Evolutionary conservation across 257 asterid species (phyloP).

Genomic region (Solanum sejunctum): DNA sequence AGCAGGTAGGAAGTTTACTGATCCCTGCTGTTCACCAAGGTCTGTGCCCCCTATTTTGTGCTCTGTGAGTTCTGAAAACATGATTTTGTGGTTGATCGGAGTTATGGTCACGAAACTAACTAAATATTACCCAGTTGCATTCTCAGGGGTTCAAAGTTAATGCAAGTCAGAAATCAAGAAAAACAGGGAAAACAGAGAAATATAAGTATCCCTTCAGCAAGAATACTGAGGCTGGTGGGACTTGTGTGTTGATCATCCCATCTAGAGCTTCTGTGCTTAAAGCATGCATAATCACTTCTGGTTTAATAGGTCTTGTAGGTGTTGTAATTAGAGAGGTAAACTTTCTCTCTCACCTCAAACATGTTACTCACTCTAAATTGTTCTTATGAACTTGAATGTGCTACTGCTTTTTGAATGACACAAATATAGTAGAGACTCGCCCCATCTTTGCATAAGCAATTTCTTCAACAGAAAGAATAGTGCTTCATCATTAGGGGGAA

Average conservation of each 20-base stretch:
- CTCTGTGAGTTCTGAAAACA: constrained; percentile 30
- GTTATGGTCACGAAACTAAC: background rate
- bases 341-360: background rate
- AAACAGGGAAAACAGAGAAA: constrained; percentile 16
- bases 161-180: constrained; percentile 29
- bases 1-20: constrained; percentile 26
- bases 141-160: constrained; percentile 25
- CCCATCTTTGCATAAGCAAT: no score
- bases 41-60: constrained; percentile 14
- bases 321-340: constrained; percentile 60
- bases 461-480: no score
- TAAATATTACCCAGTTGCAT: background rate
- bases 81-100: background rate
- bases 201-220: constrained; percentile 10
- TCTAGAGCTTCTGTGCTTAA: constrained; percentile 69
- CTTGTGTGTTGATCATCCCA: constrained; percentile 11
- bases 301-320: constrained; percentile 50
- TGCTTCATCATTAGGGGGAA: no score
- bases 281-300: constrained; percentile 68
- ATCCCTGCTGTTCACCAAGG: constrained; percentile 8
- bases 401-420: background rate
- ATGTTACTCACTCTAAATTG: background rate
- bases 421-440: background rate
- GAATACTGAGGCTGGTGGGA: constrained; percentile 18
- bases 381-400: background rate